Evolutionary conservation across 352 stramenopile species (phyloP).

Genomic region (Thraustochytrium striatum): DNA sequence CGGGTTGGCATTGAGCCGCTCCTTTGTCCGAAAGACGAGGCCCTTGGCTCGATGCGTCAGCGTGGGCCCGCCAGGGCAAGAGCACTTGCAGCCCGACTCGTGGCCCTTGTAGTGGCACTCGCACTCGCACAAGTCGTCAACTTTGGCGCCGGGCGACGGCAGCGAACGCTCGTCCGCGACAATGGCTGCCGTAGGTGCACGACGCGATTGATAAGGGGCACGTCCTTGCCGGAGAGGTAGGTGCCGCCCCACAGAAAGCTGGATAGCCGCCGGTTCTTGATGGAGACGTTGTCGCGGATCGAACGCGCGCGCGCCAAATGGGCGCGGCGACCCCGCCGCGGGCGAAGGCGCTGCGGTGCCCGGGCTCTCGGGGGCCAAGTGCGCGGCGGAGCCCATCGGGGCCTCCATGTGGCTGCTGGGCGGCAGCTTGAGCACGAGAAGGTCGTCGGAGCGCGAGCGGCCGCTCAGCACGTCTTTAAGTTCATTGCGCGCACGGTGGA

Average conservation of each 20-base stretch:
- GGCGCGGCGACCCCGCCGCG: no score
- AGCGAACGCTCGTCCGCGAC: conserved; percentile 18
- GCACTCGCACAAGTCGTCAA: conserved; percentile 18
- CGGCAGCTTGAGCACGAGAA: conserved; percentile 16
- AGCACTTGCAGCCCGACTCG: conserved; percentile 6
- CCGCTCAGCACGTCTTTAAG: background rate
- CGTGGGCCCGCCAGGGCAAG: background rate
- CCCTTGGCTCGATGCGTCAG: conserved; percentile 3
- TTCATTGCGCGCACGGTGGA: background rate
- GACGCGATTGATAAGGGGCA: background rate
- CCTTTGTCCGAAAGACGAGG: conserved; percentile 8
- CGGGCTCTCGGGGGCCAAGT: no score
- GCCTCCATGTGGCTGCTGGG: background rate
- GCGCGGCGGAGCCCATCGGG: background rate
- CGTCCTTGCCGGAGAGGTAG: background rate
- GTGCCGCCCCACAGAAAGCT: conserved; percentile 20
- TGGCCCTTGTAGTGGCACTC: conserved; percentile 15
- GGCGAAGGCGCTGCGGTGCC: no score
- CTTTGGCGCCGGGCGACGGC: background rate
- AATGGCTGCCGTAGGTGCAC: background rate
- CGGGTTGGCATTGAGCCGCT: no score
- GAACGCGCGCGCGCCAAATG: background rate
- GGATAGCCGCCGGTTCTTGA: background rate
- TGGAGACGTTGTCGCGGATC: background rate
- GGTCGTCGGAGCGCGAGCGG: conserved; percentile 3